Evolutionary conservation across 257 asterid genomes (phyloP).

Genomic region (Coffea canephora): DNA sequence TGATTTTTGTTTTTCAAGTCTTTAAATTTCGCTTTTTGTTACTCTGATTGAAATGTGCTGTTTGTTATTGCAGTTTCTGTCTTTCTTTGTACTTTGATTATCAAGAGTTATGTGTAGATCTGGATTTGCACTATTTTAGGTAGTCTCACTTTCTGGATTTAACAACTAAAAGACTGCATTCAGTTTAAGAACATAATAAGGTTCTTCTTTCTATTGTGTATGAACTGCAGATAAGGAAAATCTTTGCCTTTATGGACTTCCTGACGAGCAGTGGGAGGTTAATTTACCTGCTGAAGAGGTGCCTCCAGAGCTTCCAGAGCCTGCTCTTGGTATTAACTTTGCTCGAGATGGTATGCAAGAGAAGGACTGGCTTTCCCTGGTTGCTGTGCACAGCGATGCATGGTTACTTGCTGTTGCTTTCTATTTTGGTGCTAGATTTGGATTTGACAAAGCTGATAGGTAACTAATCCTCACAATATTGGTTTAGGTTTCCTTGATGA

Average conservation of each 20-base stretch:
- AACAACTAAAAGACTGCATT: background rate
- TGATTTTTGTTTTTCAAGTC: background rate
- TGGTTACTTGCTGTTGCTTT: conserved; percentile 77
- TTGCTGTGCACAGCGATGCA: conserved; percentile 79
- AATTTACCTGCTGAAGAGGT: conserved; percentile 81
- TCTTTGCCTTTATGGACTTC: conserved; percentile 73
- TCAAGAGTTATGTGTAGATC: background rate
- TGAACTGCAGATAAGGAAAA: conserved; percentile 62
- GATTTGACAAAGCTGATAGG: conserved; percentile 70
- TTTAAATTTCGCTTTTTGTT: background rate
- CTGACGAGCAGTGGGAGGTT: conserved; percentile 73
- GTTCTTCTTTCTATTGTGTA: background rate
- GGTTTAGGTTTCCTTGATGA: background rate
- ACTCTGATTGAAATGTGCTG: background rate
- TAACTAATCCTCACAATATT: conserved; percentile 18
- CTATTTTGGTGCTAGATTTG: conserved; percentile 75
- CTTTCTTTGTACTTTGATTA: background rate
- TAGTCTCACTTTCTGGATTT: background rate
- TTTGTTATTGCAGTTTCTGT: background rate
- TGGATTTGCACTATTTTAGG: background rate
- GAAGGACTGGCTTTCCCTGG: conserved; percentile 77
- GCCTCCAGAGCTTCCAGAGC: conserved; percentile 87
- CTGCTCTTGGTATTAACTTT: conserved; percentile 78
- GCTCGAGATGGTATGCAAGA: conserved; percentile 85
- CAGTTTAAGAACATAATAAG: background rate